phyloP scores from a whole-genome alignment of 768 basidiomycete species.

The Lactarius tabidus region DNA sequence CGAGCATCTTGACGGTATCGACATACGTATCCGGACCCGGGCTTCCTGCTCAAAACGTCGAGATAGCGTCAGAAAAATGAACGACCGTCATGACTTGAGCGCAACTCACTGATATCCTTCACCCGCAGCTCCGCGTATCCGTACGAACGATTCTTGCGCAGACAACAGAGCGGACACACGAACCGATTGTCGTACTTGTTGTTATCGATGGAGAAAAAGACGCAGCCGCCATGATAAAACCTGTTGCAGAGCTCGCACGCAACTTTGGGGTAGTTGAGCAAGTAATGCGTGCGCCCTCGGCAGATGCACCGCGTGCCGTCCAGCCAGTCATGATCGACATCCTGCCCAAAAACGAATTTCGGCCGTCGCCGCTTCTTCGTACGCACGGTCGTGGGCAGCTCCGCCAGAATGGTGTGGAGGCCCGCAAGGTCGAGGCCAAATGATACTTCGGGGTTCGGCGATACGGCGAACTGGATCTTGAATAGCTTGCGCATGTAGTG shows the following conservation, averaged over 20 bases:
- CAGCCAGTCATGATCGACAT: constrained; percentile 65
- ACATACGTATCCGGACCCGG: constrained; percentile 58
- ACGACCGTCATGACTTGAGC: not conserved
- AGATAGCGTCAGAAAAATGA: constrained; percentile 9
- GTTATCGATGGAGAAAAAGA: constrained; percentile 59
- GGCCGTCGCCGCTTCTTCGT: constrained; percentile 56
- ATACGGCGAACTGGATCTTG: constrained; percentile 86
- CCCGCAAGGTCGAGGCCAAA: constrained; percentile 81
- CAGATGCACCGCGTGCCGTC: constrained; percentile 82
- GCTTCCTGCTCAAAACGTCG: constrained; percentile 37
- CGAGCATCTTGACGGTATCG: constrained; percentile 68
- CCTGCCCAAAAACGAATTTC: constrained; percentile 72
- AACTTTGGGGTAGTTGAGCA: constrained; percentile 58
- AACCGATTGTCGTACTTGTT: constrained; percentile 39
- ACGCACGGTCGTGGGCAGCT: constrained; percentile 48
- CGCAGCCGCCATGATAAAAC: constrained; percentile 70
- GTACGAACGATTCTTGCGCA: constrained; percentile 69
- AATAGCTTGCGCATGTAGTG: constrained; percentile 90
- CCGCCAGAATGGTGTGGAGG: constrained; percentile 75
- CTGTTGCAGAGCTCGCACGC: constrained; percentile 64
- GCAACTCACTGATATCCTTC: constrained; percentile 50
- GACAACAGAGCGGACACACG: constrained; percentile 72
- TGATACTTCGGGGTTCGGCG: constrained; percentile 73
- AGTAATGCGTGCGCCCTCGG: constrained; percentile 59
- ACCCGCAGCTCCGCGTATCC: constrained; percentile 75